Conservation (phyloP, 108 stramenopile species). For the Bacterosira constricta region DNA sequence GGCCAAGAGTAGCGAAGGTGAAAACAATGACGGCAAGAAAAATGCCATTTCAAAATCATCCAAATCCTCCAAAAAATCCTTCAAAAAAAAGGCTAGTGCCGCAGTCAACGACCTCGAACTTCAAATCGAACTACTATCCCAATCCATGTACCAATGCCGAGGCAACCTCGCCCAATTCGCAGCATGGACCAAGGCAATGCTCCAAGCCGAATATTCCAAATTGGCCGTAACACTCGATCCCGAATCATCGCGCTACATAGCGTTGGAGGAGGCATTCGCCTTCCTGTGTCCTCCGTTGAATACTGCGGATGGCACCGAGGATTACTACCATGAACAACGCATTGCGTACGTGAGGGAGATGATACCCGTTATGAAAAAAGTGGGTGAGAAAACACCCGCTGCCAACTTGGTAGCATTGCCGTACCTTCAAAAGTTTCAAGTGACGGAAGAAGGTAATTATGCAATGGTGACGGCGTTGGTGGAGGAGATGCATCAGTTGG, state of each 20-base stretch:
- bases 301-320: not conserved
- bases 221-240: conserved; percentile 7
- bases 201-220: conserved; percentile 32
- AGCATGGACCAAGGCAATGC: not conserved
- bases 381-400: not conserved
- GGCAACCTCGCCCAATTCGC: not conserved
- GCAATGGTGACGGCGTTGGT: conserved; percentile 5
- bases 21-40: not conserved
- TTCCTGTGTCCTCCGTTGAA: not conserved
- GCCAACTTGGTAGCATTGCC: conserved; percentile 12
- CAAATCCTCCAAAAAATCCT: not conserved
- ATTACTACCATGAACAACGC: conserved; percentile 12
- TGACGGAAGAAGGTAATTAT: not conserved
- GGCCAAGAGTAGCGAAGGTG: conserved; percentile 4
- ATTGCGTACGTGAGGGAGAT: conserved; percentile 31
- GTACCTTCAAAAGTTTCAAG: conserved; percentile 26
- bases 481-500: conserved; percentile 24
- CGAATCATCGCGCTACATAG: not conserved
- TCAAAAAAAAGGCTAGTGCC: not conserved
- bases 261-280: conserved; percentile 8
- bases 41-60: not conserved
- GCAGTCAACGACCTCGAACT: not conserved
- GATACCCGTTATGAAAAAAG: conserved; percentile 26
- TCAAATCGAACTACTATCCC: not conserved
- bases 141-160: not conserved